Evolutionary conservation across 129 eudicot genomes (phyloP), one percentile per base, ranked within the genome.

Genomic region (Flaveria brownii): DNA sequence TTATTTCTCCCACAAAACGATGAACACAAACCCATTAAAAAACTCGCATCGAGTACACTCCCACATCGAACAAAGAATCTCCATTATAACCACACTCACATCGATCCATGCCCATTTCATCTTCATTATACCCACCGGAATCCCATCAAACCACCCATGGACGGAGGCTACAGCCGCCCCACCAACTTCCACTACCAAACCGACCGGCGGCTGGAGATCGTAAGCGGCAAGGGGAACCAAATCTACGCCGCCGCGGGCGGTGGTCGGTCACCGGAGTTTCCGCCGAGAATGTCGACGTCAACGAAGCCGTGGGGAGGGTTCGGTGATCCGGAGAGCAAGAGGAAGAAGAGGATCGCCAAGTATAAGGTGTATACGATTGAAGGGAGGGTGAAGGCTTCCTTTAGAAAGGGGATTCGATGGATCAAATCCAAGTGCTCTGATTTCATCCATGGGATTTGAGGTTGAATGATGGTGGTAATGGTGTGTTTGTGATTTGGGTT

Each of bases 311-410:
- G 89, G 89, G 89, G 88, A 23, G 81, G 75, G 60, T 84, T 87
- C 2, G 77, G 73, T 55, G 93, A 87, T 41, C 86, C 88, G 8
- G 91, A 88, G 81, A 86, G 85, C 82, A 87, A 84, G 63, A 74
- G 98, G 43, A 82, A 79, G 71, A 92, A 92, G 81, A 75, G 98
- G 67, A 80, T 92, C 12, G 96, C 90, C 0, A 87, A 71, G 82
- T 92, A 92, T 61, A 92, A 89, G 72, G 88, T 85, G 23, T 92
- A 92, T 73, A 80, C 86, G 0, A 78, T 87, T 55, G 92, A 92
- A 87, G 93, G 98, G 2, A 83, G 87, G 47, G 86, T 92, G 45
- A 92, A 92, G 63, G 86, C 90, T 77, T 92, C 98, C 2, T 71
- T 92, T 7, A 86, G 75, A 47, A 92, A 75, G 30, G 96, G 96